Base-by-base conservation (phyloP, 768 basidiomycete genomes). In the Kwoniella pini region DNA sequence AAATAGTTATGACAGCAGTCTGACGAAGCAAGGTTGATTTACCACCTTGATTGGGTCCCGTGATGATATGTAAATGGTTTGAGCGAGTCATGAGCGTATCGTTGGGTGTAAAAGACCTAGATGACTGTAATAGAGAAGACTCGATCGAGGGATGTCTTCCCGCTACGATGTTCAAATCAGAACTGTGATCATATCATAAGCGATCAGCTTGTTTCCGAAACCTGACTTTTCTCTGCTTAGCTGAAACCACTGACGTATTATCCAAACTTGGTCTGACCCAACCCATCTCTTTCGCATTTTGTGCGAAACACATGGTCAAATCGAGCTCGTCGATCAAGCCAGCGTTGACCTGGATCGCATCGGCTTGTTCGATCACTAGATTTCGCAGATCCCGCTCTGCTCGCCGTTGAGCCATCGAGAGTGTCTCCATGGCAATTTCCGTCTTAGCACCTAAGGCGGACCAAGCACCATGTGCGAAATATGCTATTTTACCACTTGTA, bases 121-220 rank as follows among this genome's bases (percentile, higher is more conserved):
- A 57, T 2, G 65, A 64, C 2, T 63, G 40, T 42, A 92, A 80
- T 3, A 98, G 82, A 13, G 91, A 91, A 4, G 91, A 82, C 80
- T 97, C 95, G 11, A 98, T 94, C 1, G 91, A 88, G 0, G 93
- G 92, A 80, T 98, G 94, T 24, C 94, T 86, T 17, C 92, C 94
- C 67, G 90, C 86, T 9, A 80, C 79, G 28, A 96, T 86, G 11
- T 86, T 77, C 68, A 89, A 88, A 0, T 83, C 81, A 54, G 81
- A 79, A 19, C 86, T 87, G n/a, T n/a, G n/a, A n/a, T n/a, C n/a
- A n/a, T n/a, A n/a, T n/a, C n/a, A n/a, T n/a, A n/a, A n/a, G n/a
- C n/a, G n/a, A n/a, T n/a, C n/a, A n/a, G n/a, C n/a, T n/a, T n/a
- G n/a, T n/a, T n/a, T n/a, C n/a, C n/a, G n/a, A n/a, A n/a, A n/a